Percentiles rank a stretch among this genome's conserved stretches.
phyloP scores from a whole-genome alignment of 441 rosid species.

The Pelargonium myrrhifolium region DNA sequence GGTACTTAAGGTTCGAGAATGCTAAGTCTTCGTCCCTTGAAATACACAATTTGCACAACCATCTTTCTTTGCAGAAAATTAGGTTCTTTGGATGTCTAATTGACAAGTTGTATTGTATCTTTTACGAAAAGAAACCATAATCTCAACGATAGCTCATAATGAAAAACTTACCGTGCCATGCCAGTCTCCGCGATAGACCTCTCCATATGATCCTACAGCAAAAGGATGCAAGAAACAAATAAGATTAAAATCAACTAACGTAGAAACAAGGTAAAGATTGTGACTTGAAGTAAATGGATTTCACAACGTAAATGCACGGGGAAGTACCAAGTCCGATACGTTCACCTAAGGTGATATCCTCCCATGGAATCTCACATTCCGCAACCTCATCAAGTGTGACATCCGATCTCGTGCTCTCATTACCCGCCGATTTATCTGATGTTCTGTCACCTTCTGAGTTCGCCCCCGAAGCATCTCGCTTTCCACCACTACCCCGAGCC shows the following conservation, averaged over 20 bases:
- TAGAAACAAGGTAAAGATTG: too few species aligned
- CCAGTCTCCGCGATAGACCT: slow-evolving; percentile 95
- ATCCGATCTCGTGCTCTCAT: slow-evolving; percentile 63
- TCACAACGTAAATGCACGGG: slow-evolving; percentile 21
- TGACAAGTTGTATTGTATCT: neutral
- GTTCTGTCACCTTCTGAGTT: slow-evolving; percentile 56
- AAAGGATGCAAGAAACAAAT: slow-evolving; percentile 20
- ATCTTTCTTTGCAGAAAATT: neutral
- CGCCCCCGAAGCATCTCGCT: slow-evolving; percentile 29
- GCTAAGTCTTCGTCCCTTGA: neutral
- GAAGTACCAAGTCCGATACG: slow-evolving; percentile 93
- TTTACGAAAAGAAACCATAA: neutral
- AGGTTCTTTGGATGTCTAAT: neutral
- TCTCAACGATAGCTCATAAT: slow-evolving; percentile 1
- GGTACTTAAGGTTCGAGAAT: neutral
- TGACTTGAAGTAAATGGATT: slow-evolving; percentile 17
- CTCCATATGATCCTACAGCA: slow-evolving; percentile 91
- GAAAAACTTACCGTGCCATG: slow-evolving; percentile 79
- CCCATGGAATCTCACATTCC: slow-evolving; percentile 89
- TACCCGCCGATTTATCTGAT: slow-evolving; percentile 57
- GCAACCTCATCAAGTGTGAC: slow-evolving; percentile 66
- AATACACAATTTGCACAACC: neutral
- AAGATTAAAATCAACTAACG: too few species aligned
- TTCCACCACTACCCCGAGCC: slow-evolving; percentile 44
- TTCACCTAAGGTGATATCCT: slow-evolving; percentile 80